Evolutionary conservation across 768 basidiomycete genomes (phyloP).

Genomic region (Dioszegia crocea): DNA sequence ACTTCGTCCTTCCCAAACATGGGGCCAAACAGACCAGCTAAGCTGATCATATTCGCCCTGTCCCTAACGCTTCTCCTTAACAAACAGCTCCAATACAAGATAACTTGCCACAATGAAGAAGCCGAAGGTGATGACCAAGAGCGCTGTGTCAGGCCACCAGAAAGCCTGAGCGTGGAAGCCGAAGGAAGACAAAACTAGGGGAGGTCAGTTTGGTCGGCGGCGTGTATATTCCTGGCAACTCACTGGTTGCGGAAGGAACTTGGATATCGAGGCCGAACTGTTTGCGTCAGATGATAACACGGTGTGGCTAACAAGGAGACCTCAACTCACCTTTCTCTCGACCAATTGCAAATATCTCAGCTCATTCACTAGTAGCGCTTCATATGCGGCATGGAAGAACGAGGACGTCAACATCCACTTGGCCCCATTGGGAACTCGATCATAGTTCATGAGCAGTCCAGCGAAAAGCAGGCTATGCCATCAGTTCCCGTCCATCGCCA

Average conservation of each 20-base stretch:
- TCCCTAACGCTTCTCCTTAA: constrained; percentile 71
- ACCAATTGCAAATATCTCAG: constrained; percentile 86
- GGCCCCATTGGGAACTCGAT: constrained; percentile 66
- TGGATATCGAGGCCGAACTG: constrained; percentile 96
- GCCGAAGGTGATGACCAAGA: constrained; percentile 81
- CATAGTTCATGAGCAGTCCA: constrained; percentile 89
- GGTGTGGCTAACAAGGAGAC: neutral
- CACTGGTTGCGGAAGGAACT: constrained; percentile 83
- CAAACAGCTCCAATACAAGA: constrained; percentile 76
- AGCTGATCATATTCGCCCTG: too few relatives aligned
- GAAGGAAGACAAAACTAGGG: constrained; percentile 74
- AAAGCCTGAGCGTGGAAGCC: constrained; percentile 91
- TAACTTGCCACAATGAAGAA: constrained; percentile 72
- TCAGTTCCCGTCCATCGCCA: neutral
- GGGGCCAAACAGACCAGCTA: too few relatives aligned
- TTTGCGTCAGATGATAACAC: neutral
- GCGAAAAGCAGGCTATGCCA: constrained; percentile 81
- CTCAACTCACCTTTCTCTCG: constrained; percentile 68
- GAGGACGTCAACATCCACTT: constrained; percentile 86
- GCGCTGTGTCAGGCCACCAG: constrained; percentile 95
- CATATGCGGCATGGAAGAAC: constrained; percentile 98
- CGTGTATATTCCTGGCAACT: constrained; percentile 5
- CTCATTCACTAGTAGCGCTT: constrained; percentile 96
- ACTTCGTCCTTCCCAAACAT: too few relatives aligned
- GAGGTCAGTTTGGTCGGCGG: neutral